Evolutionary conservation across 352 stramenopile species (phyloP), one percentile per base, ranked within the genome.

Genomic region (Albugo laibachii): DNA sequence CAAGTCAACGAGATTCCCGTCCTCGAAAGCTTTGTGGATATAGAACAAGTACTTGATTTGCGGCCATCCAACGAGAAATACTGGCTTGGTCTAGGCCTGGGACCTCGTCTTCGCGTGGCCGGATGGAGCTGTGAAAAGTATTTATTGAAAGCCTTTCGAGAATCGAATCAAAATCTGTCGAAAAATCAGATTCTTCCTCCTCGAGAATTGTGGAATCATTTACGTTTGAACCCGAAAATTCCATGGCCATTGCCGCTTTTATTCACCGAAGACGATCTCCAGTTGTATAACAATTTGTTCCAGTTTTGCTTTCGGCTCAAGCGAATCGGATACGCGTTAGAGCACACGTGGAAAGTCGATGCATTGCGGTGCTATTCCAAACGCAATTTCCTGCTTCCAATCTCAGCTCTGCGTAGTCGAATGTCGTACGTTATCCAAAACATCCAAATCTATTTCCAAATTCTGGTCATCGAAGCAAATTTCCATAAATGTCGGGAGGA

Each of bases 271-370:
- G 61, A 78, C 8, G 38, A 77, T 5, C 38, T 84, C 50, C 59
- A 62, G 6, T 73, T 61, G 5, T 88, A 88, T 45, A 55, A 53
- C n/a, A 61, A 77, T 13, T 44, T 88, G 24, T 88, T 85, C 51
- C 72, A 83, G 55, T 82, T 88, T 43, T 80, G 65, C 37, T 83
- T 88, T 42, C 70, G 70, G 1, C 50, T 88, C 38, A 88, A 88
- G 46, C 76, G 76, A 18, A 58, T 83, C 12, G 59, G 69, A 0
- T 59, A 83, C 42, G 76, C 66, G 24, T 58, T 88, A 1, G 72
- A 85, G 35, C 47, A 63, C 36, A 69, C 63, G 6, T 88, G 70
- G 72, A 84, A 83, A 41, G 60, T 58, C 51, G 16, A 24, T 24
- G 3, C 38, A 8, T 31, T 31, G 24, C 38, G 38, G 20, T 8